phyloP scores from a whole-genome alignment of 768 basidiomycete genomes.

The Boletus rubroflammeus region DNA sequence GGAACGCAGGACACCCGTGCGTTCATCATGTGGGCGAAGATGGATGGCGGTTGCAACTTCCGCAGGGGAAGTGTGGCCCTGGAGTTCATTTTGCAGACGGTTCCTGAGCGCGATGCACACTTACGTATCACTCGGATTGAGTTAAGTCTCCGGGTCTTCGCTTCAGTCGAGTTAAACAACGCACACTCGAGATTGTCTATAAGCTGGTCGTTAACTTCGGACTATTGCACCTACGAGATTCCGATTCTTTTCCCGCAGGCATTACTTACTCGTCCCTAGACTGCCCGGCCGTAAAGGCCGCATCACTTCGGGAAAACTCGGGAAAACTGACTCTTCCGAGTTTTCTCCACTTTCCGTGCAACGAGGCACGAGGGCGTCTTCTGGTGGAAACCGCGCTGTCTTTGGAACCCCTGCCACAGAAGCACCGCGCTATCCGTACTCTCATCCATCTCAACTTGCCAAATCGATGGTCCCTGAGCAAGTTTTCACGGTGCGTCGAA shows the following conservation, averaged over 20 bases:
- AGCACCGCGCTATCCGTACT: constrained; percentile 1
- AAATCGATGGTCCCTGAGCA: constrained; percentile 7
- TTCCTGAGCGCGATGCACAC: constrained; percentile 7
- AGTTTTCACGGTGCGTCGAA: constrained; percentile 1
- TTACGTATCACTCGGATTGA: constrained; percentile 13
- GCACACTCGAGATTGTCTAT: not conserved
- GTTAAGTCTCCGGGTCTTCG: not conserved
- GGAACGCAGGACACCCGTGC: constrained; percentile 3
- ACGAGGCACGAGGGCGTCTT: constrained; percentile 20
- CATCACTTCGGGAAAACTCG: constrained; percentile 14
- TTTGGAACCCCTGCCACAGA: constrained; percentile 17
- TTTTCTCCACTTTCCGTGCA: constrained; percentile 7
- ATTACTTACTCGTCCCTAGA: constrained; percentile 1
- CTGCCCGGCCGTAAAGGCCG: not conserved
- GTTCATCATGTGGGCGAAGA: not conserved
- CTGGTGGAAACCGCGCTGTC: constrained; percentile 10
- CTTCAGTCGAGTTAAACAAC: not conserved
- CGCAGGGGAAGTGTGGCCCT: constrained; percentile 1
- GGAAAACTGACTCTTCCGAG: constrained; percentile 8
- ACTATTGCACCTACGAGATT: not conserved
- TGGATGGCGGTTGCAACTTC: constrained; percentile 1
- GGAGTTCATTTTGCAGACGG: constrained; percentile 12
- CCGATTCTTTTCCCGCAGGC: not conserved
- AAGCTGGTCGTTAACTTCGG: not conserved
- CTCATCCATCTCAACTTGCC: constrained; percentile 8